Percentiles rank a stretch among this genome's conserved stretches.
phyloP scores from a whole-genome alignment of 176 grass and related monocot genomes.

The Secale cereale region DNA sequence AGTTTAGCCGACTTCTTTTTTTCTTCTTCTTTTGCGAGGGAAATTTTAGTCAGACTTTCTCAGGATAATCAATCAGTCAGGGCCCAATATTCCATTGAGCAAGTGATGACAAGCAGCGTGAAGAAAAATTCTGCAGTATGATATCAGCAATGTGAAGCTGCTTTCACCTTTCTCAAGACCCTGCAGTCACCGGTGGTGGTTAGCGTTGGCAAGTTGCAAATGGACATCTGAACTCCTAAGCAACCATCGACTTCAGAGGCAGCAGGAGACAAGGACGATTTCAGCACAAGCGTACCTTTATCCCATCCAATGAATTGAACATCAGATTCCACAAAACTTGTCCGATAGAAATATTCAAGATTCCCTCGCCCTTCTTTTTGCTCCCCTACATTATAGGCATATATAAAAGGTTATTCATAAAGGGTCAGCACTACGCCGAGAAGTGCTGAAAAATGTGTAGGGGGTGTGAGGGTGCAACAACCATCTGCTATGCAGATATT shows the following conservation, averaged over 20 bases:
- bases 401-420: slow-evolving; percentile 27
- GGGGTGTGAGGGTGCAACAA: slow-evolving; percentile 43
- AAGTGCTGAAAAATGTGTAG: slow-evolving; percentile 16
- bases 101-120: slow-evolving; percentile 29
- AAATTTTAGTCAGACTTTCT: slow-evolving; percentile 11
- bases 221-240: slow-evolving; percentile 42
- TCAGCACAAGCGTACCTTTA: slow-evolving; percentile 27
- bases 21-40: background rate
- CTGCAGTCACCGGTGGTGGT: slow-evolving; percentile 38
- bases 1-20: slow-evolving; percentile 9
- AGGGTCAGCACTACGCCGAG: slow-evolving; percentile 16
- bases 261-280: slow-evolving; percentile 40
- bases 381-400: slow-evolving; percentile 15
- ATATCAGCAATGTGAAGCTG: slow-evolving; percentile 36
- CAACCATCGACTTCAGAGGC: slow-evolving; percentile 47
- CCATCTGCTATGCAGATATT: slow-evolving; percentile 30
- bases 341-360: slow-evolving; percentile 39
- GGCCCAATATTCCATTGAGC: slow-evolving; percentile 30
- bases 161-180: slow-evolving; percentile 32
- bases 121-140: slow-evolving; percentile 6
- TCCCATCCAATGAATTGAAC: slow-evolving; percentile 43
- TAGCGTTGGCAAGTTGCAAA: slow-evolving; percentile 35
- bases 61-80: slow-evolving; percentile 19
- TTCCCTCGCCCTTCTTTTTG: slow-evolving; percentile 26
- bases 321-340: slow-evolving; percentile 38